Evolutionary conservation across 495 filamentous ascomycete species (phyloP).

Genomic region (Corynascus novoguineensis): DNA sequence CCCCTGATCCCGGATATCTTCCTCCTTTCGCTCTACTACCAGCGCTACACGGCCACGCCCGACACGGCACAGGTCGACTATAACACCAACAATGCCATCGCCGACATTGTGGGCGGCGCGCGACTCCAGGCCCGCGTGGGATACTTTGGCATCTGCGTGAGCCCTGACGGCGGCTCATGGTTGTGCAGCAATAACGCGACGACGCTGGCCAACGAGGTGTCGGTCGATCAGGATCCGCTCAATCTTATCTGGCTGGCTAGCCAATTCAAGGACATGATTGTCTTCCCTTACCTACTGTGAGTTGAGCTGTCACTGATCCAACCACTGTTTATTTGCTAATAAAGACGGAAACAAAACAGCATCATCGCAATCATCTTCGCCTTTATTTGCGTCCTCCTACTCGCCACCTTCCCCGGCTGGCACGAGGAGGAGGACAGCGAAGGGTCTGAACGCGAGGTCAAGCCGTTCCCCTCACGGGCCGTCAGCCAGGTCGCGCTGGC

Average conservation of each 20-base stretch:
- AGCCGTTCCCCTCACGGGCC: constrained; percentile 70
- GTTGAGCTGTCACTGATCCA: constrained; percentile 19
- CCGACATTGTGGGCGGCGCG: constrained; percentile 64
- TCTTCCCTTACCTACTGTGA: constrained; percentile 72
- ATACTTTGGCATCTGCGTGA: constrained; percentile 69
- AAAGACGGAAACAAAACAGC: constrained; percentile 28
- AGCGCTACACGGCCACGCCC: constrained; percentile 58
- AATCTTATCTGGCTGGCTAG: constrained; percentile 76
- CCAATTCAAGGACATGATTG: constrained; percentile 76
- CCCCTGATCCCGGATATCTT: constrained; percentile 74
- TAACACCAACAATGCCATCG: constrained; percentile 67
- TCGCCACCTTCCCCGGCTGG: constrained; percentile 78
- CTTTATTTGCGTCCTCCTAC: constrained; percentile 66
- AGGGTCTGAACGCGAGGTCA: constrained; percentile 64
- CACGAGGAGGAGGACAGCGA: constrained; percentile 64
- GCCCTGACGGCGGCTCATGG: constrained; percentile 63
- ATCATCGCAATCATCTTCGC: constrained; percentile 81
- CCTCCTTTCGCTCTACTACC: constrained; percentile 70
- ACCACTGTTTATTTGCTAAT: neutral
- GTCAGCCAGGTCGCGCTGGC: constrained; percentile 70
- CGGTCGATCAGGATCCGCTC: constrained; percentile 66
- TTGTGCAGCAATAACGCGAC: constrained; percentile 75
- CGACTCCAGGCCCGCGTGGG: constrained; percentile 64
- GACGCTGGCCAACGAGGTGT: constrained; percentile 61
- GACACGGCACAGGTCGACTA: constrained; percentile 78